Percentiles rank a stretch among this genome's conserved stretches.
These are phyloP conservation scores for Echites panduratus DNA, from an alignment of 257 asterid species.

Conservation along the genomic window DNA sequence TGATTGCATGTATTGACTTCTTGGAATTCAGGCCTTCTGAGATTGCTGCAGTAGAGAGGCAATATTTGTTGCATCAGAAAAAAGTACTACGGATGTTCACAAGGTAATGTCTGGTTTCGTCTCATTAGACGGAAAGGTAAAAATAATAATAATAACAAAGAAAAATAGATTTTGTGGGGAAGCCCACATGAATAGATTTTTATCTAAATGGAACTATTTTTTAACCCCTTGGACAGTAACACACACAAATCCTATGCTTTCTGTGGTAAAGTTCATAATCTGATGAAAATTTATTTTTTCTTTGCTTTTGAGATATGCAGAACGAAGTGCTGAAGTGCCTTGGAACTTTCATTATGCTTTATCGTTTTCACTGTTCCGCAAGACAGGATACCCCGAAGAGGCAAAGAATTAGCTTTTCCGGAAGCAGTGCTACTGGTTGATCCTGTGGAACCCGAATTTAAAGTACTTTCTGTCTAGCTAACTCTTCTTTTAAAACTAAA, in stretches of 20 bases:
- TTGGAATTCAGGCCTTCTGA: constrained; percentile 84
- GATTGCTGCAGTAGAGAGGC: constrained; percentile 77
- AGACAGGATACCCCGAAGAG: constrained; percentile 70
- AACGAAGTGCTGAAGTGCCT: constrained; percentile 55
- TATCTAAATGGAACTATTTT: not conserved
- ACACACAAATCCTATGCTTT: not conserved
- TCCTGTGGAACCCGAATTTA: constrained; percentile 74
- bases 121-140: constrained; percentile 51
- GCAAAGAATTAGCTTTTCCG: constrained; percentile 68
- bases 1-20: constrained; percentile 74
- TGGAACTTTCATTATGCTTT: no score
- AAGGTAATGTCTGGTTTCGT: constrained; percentile 42
- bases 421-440: constrained; percentile 85
- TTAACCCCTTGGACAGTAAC: not conserved
- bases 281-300: not conserved
- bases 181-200: constrained; percentile 15
- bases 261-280: not conserved
- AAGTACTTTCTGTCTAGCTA: constrained; percentile 26
- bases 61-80: constrained; percentile 39
- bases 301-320: constrained; percentile 34
- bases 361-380: constrained; percentile 75
- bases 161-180: not conserved
- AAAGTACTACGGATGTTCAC: constrained; percentile 34
- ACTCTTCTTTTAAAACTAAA: not conserved
- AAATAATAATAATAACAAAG: no score